phyloP scores from a whole-genome alignment of 1,284 basidiomycete genomes.

The Ustilago curta region DNA sequence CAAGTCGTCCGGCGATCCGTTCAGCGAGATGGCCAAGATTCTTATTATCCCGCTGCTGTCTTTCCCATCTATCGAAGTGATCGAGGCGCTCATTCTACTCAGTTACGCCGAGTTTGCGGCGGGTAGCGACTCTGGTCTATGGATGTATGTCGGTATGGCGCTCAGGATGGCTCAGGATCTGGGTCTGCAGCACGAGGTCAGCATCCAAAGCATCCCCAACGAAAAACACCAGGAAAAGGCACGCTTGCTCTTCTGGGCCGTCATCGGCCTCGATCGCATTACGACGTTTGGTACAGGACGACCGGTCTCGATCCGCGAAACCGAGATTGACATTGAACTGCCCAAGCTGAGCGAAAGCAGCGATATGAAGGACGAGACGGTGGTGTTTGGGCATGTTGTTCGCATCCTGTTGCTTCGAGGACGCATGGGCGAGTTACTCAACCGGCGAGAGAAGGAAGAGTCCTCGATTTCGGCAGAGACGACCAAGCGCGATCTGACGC shows the following conservation, averaged over 20 bases:
- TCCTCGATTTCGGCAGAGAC: constrained; percentile 30
- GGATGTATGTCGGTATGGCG: constrained; percentile 64
- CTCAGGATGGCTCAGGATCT: constrained; percentile 60
- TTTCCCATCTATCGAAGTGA: constrained; percentile 60
- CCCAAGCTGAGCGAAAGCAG: constrained; percentile 33
- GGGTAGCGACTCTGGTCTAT: constrained; percentile 57
- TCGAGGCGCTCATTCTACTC: constrained; percentile 57
- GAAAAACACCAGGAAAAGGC: constrained; percentile 56
- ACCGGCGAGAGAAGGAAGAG: constrained; percentile 47
- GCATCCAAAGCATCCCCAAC: constrained; percentile 53
- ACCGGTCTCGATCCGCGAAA: constrained; percentile 57
- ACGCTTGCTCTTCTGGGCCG: constrained; percentile 56
- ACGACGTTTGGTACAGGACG: constrained; percentile 60
- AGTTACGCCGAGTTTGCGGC: constrained; percentile 61
- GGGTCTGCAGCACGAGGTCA: constrained; percentile 58
- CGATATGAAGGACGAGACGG: constrained; percentile 51
- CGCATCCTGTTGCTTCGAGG: constrained; percentile 55
- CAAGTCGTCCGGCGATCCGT: constrained; percentile 56
- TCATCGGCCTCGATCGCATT: constrained; percentile 59
- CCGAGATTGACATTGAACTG: constrained; percentile 56
- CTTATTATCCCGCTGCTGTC: constrained; percentile 62
- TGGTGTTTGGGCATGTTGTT: constrained; percentile 52
- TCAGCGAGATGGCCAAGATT: constrained; percentile 64
- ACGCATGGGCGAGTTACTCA: constrained; percentile 60
- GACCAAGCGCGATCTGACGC: constrained; percentile 45